Evolutionary conservation across 352 stramenopile genomes (phyloP).

Genomic region (Pythium oligandrum): DNA sequence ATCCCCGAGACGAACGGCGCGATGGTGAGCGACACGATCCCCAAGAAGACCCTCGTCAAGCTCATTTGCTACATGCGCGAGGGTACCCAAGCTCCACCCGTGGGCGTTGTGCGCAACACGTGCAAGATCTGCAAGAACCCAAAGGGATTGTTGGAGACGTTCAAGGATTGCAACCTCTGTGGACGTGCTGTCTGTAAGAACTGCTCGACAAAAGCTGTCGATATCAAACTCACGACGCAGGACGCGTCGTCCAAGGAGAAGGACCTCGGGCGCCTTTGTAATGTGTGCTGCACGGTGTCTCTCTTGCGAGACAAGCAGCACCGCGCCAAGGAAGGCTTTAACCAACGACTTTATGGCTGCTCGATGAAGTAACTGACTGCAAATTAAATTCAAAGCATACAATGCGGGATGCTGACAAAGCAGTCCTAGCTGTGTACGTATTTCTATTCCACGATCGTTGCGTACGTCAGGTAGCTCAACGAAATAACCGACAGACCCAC

Average conservation of each 20-base stretch:
- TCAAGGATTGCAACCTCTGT: conserved; percentile 73
- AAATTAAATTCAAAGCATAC: conserved; percentile 3
- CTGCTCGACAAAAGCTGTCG: conserved; percentile 71
- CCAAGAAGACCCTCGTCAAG: conserved; percentile 69
- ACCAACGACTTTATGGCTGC: conserved; percentile 72
- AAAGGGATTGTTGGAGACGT: conserved; percentile 66
- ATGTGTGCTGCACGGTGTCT: conserved; percentile 73
- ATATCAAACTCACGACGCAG: conserved; percentile 47
- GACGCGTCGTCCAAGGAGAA: conserved; percentile 44
- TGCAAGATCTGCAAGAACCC: conserved; percentile 85
- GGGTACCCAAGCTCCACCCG: conserved; percentile 55
- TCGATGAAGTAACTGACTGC: conserved; percentile 46
- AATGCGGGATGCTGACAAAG: background rate
- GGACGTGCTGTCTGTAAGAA: conserved; percentile 78
- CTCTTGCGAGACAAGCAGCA: conserved; percentile 71
- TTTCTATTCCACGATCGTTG: too few species aligned
- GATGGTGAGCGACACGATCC: conserved; percentile 74
- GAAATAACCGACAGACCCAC: conserved; percentile 54
- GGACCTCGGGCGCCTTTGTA: conserved; percentile 60
- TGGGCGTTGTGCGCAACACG: conserved; percentile 43
- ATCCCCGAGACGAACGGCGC: conserved; percentile 72
- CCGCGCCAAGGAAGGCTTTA: conserved; percentile 68
- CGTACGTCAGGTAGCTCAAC: conserved; percentile 67
- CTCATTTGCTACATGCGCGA: conserved; percentile 79
- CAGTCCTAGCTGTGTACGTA: too few species aligned